These are phyloP conservation scores for Dendrostoma leiphaemia DNA, from an alignment of 2,329 filamentous ascomycete species.

Conservation along the genomic window DNA sequence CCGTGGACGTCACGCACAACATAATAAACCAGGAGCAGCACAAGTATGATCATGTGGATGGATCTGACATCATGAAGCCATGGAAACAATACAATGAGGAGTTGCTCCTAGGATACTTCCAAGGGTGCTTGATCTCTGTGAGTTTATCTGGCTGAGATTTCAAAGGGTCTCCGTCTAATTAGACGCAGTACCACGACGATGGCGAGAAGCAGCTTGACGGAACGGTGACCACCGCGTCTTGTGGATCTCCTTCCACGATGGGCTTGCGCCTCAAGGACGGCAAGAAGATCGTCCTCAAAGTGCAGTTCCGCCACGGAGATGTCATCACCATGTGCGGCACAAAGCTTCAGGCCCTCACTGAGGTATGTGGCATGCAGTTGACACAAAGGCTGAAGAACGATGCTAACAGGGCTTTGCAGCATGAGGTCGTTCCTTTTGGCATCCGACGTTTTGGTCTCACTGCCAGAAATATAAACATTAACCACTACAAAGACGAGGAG, in stretches of 20 bases:
- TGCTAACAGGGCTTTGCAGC: conserved; percentile 22
- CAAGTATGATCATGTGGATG: background rate
- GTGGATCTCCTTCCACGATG: conserved; percentile 60
- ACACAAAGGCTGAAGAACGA: too few species aligned
- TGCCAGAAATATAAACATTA: conserved; percentile 8
- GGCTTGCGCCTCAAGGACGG: conserved; percentile 23
- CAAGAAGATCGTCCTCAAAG: conserved; percentile 31
- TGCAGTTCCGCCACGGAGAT: conserved; percentile 59
- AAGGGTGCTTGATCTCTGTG: conserved; percentile 55
- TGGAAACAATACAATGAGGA: conserved; percentile 59
- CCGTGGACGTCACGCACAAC: conserved; percentile 31
- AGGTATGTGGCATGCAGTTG: conserved; percentile 36
- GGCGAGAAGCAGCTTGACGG: conserved; percentile 62
- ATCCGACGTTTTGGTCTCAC: conserved; percentile 13
- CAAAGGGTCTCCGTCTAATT: conserved; percentile 1
- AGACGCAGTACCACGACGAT: conserved; percentile 59
- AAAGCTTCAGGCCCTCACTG: conserved; percentile 57
- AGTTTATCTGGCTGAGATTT: conserved; percentile 22
- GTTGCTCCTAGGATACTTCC: conserved; percentile 61
- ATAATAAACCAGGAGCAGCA: conserved; percentile 11
- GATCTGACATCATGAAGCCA: conserved; percentile 22
- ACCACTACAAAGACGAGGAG: conserved; percentile 1
- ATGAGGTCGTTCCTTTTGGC: background rate
- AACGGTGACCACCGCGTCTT: conserved; percentile 59
- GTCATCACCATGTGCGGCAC: conserved; percentile 55